Evolutionary conservation across 2,329 filamentous ascomycete genomes (phyloP).

Genomic region (Monosporascus cannonballus): DNA sequence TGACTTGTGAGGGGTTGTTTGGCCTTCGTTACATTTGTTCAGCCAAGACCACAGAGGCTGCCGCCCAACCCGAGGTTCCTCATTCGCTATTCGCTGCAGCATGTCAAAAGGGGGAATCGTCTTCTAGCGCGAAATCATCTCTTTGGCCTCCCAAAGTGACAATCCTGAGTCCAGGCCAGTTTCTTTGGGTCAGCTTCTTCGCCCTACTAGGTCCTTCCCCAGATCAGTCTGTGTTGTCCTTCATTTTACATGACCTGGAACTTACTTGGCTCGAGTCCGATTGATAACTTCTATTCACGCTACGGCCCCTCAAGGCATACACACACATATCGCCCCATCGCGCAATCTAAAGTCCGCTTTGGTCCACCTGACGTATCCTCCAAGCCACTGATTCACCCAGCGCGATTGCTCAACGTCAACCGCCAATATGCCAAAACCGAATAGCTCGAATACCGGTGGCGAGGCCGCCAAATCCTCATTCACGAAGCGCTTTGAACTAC

Average conservation of each 20-base stretch:
- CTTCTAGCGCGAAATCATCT: neutral
- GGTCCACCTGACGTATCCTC: neutral
- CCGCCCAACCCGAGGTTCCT: neutral
- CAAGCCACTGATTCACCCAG: neutral
- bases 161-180: neutral
- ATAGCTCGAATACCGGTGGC: conserved; percentile 14
- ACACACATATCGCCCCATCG: neutral
- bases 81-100: neutral
- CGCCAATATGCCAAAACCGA: conserved; percentile 3
- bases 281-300: neutral
- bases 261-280: neutral
- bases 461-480: conserved; percentile 10
- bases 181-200: neutral
- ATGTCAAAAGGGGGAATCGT: neutral
- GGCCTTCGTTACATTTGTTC: neutral
- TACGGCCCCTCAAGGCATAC: neutral
- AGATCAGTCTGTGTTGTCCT: neutral
- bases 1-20: neutral
- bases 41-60: neutral
- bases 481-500: conserved; percentile 47
- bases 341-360: neutral
- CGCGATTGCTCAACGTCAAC: neutral
- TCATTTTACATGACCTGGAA: neutral
- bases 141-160: neutral
- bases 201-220: neutral